phyloP scores from a whole-genome alignment of 2,329 filamentous ascomycete genomes.

The Aspergillus pseudoglaucus region DNA sequence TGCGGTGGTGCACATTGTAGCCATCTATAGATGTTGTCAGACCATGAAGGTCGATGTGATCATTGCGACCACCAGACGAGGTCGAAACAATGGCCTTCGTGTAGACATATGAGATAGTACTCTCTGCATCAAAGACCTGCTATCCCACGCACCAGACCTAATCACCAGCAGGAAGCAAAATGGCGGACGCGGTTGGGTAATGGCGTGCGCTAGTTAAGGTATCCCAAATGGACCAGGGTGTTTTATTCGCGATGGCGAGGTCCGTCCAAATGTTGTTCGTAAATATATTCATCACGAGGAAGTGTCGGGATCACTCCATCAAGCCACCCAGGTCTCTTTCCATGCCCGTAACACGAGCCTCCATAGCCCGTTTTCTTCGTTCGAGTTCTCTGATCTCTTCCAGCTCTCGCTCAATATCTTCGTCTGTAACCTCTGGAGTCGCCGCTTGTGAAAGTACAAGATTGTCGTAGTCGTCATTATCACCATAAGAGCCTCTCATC shows the following conservation, averaged over 20 bases:
- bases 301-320: conserved; percentile 37
- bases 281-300: no score
- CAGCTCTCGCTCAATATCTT: conserved; percentile 41
- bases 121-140: no score
- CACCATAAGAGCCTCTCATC: conserved; percentile 57
- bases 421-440: conserved; percentile 30
- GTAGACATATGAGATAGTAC: no score
- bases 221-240: neutral
- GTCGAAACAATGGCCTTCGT: no score
- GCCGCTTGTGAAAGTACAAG: conserved; percentile 23
- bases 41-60: no score
- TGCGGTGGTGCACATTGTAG: no score
- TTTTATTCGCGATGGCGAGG: neutral
- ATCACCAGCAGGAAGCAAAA: no score
- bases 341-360: conserved; percentile 61
- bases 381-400: conserved; percentile 57
- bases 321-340: conserved; percentile 61
- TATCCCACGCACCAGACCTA: no score
- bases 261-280: neutral
- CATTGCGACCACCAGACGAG: no score
- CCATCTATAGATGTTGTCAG: no score
- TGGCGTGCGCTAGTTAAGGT: no score
- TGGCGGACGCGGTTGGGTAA: no score
- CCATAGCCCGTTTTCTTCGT: conserved; percentile 54
- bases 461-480: conserved; percentile 50